Evolutionary conservation across 2,329 filamentous ascomycete species (phyloP).

Genomic region (Aspergillus aculeatus): DNA sequence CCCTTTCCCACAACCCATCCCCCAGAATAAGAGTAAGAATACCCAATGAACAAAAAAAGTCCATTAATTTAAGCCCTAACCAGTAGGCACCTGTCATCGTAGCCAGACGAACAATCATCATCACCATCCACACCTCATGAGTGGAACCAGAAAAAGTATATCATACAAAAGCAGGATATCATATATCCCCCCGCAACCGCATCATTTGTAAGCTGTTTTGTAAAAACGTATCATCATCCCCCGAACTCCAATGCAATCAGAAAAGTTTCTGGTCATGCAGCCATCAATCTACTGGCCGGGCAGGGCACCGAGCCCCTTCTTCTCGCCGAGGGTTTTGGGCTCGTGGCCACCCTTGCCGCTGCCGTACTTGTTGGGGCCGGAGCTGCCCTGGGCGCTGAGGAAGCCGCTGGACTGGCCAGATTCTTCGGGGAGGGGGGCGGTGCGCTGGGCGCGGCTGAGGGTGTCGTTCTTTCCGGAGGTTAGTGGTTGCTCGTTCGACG

Average conservation of each 20-base stretch:
- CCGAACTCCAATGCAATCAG: neutral
- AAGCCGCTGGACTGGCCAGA: conserved; percentile 27
- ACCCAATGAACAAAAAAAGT: neutral
- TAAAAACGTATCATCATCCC: neutral
- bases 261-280: no score
- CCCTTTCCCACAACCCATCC: no score
- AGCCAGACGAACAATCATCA: neutral
- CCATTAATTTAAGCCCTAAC: neutral
- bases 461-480: conserved; percentile 28
- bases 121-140: neutral
- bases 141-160: neutral
- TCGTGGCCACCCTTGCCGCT: conserved; percentile 41
- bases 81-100: neutral
- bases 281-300: neutral
- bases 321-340: conserved; percentile 34
- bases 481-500: neutral
- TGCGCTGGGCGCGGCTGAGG: conserved; percentile 33
- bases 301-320: conserved; percentile 33
- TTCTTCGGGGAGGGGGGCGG: conserved; percentile 36
- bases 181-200: neutral
- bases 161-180: neutral
- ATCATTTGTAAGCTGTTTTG: neutral
- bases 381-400: conserved; percentile 25
- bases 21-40: no score
- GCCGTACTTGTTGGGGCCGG: conserved; percentile 24